Evolutionary conservation across 176 grass and related monocot genomes (phyloP), one percentile per base, ranked within the genome.

Genomic region (Musa schizocarpa): DNA sequence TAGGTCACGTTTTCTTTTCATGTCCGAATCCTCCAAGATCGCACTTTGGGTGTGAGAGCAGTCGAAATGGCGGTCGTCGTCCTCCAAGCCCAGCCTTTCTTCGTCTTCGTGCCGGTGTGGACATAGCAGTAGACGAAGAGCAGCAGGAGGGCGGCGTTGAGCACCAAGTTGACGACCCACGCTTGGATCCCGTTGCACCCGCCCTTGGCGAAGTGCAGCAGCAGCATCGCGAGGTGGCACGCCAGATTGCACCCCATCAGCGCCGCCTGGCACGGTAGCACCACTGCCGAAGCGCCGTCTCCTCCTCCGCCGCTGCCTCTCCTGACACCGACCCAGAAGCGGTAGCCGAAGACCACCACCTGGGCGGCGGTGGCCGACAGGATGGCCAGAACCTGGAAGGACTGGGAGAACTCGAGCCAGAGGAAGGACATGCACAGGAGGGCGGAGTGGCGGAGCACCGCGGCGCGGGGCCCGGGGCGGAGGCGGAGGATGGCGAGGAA

Each of bases 321-420:
- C 93, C 85, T 29, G 16, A 89, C 87, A 11, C 82, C 93, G 3
- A 84, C 84, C 88, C 88, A 93, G 80, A 87, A 87, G 2, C 94
- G 53, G 82, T 83, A 93, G 0, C 80, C 86, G 68, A 85, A 89
- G 8, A 89, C 88, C n/a, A 98, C 82, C 54, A 80, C 82, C 81
- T 99, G 89, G 0, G 86, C 86, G 11, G 94, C 86, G 51, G 90
- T 91, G 58, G 90, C 82, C 0, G 86, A 85, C 3, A 98, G 88
- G 82, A 98, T 98, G 22, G 90, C 95, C 22, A 92, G 82, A 26
- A 98, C 88, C 90, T 98, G 95, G 80, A 98, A 93, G 59, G 95
- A 98, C 83, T 98, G 90, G 17, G 95, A 98, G 88, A 98, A 98
- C 86, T 98, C 90, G 17, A 94, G 86, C 95, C 90, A 98, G 65